Evolutionary conservation across 2,329 filamentous ascomycete genomes (phyloP), one percentile per base, ranked within the genome.

Genomic region (Biscogniauxia sp.): DNA sequence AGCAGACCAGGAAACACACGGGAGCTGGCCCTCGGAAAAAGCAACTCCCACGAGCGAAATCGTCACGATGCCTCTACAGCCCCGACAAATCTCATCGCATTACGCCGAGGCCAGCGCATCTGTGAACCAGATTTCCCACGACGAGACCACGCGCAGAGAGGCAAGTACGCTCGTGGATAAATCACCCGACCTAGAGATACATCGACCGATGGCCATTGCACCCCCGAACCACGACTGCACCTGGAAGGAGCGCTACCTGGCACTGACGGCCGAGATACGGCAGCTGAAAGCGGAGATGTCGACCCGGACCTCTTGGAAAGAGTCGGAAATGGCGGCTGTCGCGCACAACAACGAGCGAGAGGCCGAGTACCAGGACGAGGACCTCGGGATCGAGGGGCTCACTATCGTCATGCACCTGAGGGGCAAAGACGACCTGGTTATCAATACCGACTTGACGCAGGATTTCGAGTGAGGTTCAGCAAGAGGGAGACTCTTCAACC

Each of bases 321-420:
- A 61, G 3, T 59, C 60, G 15, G 63, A 56, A 57, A 62, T 56
- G 45, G 54, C 61, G 11, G 66, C 72, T 50, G 58, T 67, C 17
- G 62, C 63, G 50, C 60, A 70, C 56, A 62, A 70, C 56, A 62
- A 58, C n/a, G 64, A 71, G 20, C 66, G 69, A 7, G 73, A 74
- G 41, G 74, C 13, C 19, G 63, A 58, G 20, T 64, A 70, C 20
- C 67, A 70, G 7, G 73, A 74, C 41, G 74, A 74, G 17, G 75
- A 79, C 23, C 64, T 79, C 53, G 77, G 77, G 17, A 78, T 84
- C 28, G 75, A 81, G 60, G 80, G 80, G 11, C 68, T 84, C 56
- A 84, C 81, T 5, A 79, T 83, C 61, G 78, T 83, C 53, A 73
- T 84, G 70, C 82, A 83, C 69, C 71, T 81, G 66, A 78, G 71